Percentiles rank a stretch among this genome's conserved stretches.
phyloP scores from a whole-genome alignment of 768 basidiomycete species.

The Trametes punicea region DNA sequence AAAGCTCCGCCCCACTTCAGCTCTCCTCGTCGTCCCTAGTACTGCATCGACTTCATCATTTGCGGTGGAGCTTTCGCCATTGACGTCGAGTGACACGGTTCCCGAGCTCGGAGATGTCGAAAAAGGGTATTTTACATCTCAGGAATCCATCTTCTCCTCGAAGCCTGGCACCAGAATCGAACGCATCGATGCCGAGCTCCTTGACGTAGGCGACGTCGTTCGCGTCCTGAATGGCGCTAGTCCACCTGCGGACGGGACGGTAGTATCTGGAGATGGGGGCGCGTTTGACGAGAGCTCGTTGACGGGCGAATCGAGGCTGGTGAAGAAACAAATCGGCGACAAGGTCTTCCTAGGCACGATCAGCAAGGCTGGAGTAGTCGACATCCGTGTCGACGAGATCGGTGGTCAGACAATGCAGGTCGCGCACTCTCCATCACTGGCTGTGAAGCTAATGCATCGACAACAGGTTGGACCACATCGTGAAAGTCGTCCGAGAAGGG shows the following conservation, averaged over 20 bases:
- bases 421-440: not conserved
- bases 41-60: not conserved
- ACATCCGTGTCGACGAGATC: conserved; percentile 56
- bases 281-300: conserved; percentile 82
- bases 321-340: conserved; percentile 61
- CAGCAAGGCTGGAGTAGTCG: conserved; percentile 59
- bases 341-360: conserved; percentile 73
- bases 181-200: conserved; percentile 50
- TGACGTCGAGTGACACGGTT: not conserved
- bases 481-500: conserved; percentile 72
- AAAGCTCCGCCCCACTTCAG: conserved; percentile 59
- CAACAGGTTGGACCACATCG: conserved; percentile 67
- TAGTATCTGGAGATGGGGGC: conserved; percentile 45
- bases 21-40: conserved; percentile 50
- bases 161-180: conserved; percentile 32
- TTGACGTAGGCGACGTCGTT: conserved; percentile 79
- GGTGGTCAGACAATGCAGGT: conserved; percentile 69
- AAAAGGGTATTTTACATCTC: conserved; percentile 34
- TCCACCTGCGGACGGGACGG: conserved; percentile 72
- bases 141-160: conserved; percentile 11
- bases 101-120: conserved; percentile 25
- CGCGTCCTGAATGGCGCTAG: conserved; percentile 68
- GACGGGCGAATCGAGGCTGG: conserved; percentile 71
- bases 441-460: not conserved
- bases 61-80: not conserved